Base-by-base conservation (phyloP, 331 rosid genomes). In the Cucumis variabilis region DNA sequence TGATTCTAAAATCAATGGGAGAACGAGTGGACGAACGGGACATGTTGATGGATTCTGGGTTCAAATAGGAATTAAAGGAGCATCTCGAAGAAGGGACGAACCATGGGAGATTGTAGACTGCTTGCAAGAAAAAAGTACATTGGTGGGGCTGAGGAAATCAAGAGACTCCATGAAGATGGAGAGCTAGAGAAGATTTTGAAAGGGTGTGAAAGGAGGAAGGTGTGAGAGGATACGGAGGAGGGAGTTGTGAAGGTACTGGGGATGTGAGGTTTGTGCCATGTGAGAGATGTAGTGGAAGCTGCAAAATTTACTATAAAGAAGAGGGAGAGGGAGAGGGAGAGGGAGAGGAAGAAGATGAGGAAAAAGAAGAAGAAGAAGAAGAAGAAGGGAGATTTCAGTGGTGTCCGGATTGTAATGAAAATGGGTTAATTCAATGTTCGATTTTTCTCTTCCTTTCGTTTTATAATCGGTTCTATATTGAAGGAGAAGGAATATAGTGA, bases 191-290 rank as follows among this genome's bases (percentile, higher is more conserved):
- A 93, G 85, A 24, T 93, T 90, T 75, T 97, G 50, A 92, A 90
- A n/a, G 77, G 85, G 17, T 93, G 96, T 73, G 94, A 93, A 75
- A 93, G 7, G 75, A 11, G 67, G 86, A 70, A 17, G 89, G 91
- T 7, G 85, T 48, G 0, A 67, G 65, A 0, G 84, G 20, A 13
- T 65, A 17, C 7, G 48, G 67, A 0, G 84, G 84, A 24, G 66
- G 37, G 5, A 17, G 84, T 6, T 97, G 99, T 88, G 96, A 93
- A 73, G 95, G 86, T 14, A 95, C 98, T 92, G 98, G 98, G 48
- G 98, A 95, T 84, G 72, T 97, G 87, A 93, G 98, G 89, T 97
- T 97, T 92, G 96, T 97, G 89, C 99, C 98, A 21, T 97, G 99
- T 80, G 94, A 92, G 91, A 92, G 92, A 16, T 95, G 99, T 65